Conservation (phyloP, 1,284 basidiomycete species). For the Meripilus lineatus region DNA sequence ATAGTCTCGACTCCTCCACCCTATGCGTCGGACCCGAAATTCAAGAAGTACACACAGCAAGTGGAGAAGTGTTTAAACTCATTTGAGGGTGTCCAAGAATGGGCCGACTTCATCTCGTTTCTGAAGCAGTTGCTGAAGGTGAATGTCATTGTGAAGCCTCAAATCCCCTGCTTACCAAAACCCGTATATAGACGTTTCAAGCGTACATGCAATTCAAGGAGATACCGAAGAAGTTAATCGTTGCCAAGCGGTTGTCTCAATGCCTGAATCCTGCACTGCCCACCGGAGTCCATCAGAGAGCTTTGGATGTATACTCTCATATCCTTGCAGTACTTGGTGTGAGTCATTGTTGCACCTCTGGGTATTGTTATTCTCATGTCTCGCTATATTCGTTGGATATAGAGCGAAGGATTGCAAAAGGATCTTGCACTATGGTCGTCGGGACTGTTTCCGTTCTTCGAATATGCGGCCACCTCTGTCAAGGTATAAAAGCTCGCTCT, state of each 20-base stretch:
- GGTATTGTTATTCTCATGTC: background rate
- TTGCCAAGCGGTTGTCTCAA: constrained; percentile 93
- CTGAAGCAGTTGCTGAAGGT: constrained; percentile 94
- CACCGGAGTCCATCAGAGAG: constrained; percentile 94
- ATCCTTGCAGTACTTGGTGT: constrained; percentile 90
- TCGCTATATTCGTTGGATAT: too few species aligned
- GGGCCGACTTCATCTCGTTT: constrained; percentile 99
- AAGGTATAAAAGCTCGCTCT: constrained; percentile 65
- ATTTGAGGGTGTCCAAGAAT: constrained; percentile 97
- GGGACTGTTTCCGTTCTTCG: constrained; percentile 97
- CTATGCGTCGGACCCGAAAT: constrained; percentile 84
- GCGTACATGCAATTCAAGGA: constrained; percentile 89
- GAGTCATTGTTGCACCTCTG: constrained; percentile 27
- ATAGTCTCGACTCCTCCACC: constrained; percentile 26
- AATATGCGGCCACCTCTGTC: constrained; percentile 94
- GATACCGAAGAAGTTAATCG: constrained; percentile 92
- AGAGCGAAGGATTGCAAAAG: constrained; percentile 84
- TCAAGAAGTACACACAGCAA: constrained; percentile 88
- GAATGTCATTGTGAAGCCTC: constrained; percentile 19
- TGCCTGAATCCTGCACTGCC: constrained; percentile 97
- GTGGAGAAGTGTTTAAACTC: constrained; percentile 91
- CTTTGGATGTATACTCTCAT: constrained; percentile 92
- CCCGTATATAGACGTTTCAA: constrained; percentile 75
- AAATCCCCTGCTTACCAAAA: background rate
- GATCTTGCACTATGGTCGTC: constrained; percentile 95